Base-by-base conservation (phyloP, 768 basidiomycete species). In the Leccinum aurantiacum region DNA sequence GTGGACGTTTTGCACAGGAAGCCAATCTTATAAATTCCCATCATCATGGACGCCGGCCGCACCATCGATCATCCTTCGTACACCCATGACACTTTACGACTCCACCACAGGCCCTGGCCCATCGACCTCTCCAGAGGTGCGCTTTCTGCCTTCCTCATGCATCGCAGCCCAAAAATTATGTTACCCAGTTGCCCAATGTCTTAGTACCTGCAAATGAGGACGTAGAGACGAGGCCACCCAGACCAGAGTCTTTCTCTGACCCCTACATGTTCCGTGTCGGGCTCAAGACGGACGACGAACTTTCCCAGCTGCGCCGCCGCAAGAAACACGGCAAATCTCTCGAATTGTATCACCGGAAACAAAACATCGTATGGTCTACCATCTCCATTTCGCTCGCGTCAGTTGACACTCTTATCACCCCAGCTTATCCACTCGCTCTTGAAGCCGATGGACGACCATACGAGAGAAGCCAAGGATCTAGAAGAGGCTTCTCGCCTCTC, bases 401-500 rank as follows among this genome's bases (percentile, higher is more conserved):
- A 11, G 19, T 50, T 50, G 9, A 50, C 25, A 15, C 17, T 11
- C 41, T 56, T 47, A 27, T 63, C 53, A 19, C 61, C n/a, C 48
- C 67, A 96, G 90, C 88, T 95, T 60, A 96, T 98, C 63, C 71
- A 76, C 17, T 82, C 85, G 15, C 75, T 98, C 61, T 81, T 98
- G 33, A 97, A 95, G 74, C 84, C 94, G 1, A 89, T 98, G 84
- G 90, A 93, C 35, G 87, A 89, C 27, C 91, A 95, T 67, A 93
- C 92, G 1, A 82, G 85, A 54, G 92, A 96, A 66, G 94, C 93
- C 15, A 82, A 80, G 60, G 79, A 81, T 14, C 85, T 87, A 31
- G 89, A 88, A 70, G 84, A 88, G 37, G 80, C 80, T 31, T 78
- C 82, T 38, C 87, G 90, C 19, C 66, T 91, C 51, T 80, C 88